phyloP scores from a whole-genome alignment of 306 rosid genomes.

The Elaeagnus macrophylla region DNA sequence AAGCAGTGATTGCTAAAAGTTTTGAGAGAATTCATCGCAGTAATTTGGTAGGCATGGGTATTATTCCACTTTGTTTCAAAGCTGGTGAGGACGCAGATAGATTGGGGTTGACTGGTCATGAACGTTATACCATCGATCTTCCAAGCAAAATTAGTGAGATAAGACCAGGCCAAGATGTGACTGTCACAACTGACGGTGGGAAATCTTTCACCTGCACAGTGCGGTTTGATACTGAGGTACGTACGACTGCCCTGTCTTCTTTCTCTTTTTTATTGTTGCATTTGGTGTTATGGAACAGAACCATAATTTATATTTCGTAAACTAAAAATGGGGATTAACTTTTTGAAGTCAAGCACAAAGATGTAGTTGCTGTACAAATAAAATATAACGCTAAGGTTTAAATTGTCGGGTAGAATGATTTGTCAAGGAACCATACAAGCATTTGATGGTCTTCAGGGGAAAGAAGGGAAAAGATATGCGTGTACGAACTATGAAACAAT shows the following conservation, averaged over 20 bases:
- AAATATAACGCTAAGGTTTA: too few relatives aligned
- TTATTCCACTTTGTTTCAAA: slow-evolving; percentile 86
- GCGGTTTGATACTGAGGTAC: slow-evolving; percentile 90
- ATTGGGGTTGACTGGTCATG: slow-evolving; percentile 82
- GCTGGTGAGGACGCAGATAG: slow-evolving; percentile 77
- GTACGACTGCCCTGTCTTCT: slow-evolving; percentile 2
- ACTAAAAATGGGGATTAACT: too few relatives aligned
- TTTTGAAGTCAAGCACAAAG: too few relatives aligned
- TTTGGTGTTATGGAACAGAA: background rate
- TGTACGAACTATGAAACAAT: too few relatives aligned
- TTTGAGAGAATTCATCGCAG: slow-evolving; percentile 93
- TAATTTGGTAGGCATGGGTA: slow-evolving; percentile 93
- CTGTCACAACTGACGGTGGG: slow-evolving; percentile 63
- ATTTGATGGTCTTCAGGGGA: too few relatives aligned
- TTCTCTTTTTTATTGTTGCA: background rate
- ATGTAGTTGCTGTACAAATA: too few relatives aligned
- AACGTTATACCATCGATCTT: slow-evolving; percentile 78
- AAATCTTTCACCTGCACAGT: slow-evolving; percentile 72
- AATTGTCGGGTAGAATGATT: too few relatives aligned
- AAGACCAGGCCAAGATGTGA: slow-evolving; percentile 87
- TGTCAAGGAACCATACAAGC: too few relatives aligned
- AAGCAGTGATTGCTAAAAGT: slow-evolving; percentile 88
- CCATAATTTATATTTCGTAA: background rate
- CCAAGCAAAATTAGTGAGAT: slow-evolving; percentile 59
- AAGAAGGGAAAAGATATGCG: too few relatives aligned